phyloP scores from a whole-genome alignment of 2,329 filamentous ascomycete species.

The Apiospora hydei region DNA sequence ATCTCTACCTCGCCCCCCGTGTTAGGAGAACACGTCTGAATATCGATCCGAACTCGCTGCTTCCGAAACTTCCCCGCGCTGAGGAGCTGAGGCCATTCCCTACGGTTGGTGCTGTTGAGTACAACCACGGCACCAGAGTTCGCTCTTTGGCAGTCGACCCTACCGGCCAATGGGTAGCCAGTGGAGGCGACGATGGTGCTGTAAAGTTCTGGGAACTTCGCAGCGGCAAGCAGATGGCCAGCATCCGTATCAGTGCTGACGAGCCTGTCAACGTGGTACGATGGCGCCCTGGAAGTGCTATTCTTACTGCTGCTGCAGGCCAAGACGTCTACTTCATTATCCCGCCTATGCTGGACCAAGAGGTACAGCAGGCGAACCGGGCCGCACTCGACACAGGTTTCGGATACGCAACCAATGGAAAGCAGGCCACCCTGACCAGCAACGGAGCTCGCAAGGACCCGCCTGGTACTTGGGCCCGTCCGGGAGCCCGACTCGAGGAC shows the following conservation, averaged over 20 bases:
- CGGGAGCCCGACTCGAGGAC: constrained; percentile 75
- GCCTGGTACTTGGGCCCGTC: constrained; percentile 83
- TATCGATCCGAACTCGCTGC: constrained; percentile 90
- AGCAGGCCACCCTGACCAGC: constrained; percentile 59
- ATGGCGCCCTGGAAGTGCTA: constrained; percentile 87
- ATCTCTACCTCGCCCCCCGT: constrained; percentile 92
- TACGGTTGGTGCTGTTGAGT: constrained; percentile 85
- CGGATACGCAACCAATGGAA: constrained; percentile 81
- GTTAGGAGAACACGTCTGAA: constrained; percentile 96
- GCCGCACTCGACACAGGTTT: constrained; percentile 88
- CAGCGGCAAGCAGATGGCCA: constrained; percentile 86
- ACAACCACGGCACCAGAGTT: constrained; percentile 90
- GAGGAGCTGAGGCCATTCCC: constrained; percentile 96
- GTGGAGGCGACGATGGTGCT: constrained; percentile 92
- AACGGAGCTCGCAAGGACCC: constrained; percentile 73
- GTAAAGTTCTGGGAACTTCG: constrained; percentile 89
- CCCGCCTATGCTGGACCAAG: constrained; percentile 74
- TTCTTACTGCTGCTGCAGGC: constrained; percentile 84
- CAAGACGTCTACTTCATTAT: constrained; percentile 88
- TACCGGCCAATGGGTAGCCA: constrained; percentile 84
- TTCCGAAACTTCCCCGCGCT: constrained; percentile 91
- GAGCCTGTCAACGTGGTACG: constrained; percentile 84
- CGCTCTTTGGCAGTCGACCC: constrained; percentile 86
- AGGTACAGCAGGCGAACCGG: constrained; percentile 76
- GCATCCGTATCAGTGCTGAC: constrained; percentile 76